Base-by-base conservation (phyloP, 768 basidiomycete species). In the Tulasnella sp. region DNA sequence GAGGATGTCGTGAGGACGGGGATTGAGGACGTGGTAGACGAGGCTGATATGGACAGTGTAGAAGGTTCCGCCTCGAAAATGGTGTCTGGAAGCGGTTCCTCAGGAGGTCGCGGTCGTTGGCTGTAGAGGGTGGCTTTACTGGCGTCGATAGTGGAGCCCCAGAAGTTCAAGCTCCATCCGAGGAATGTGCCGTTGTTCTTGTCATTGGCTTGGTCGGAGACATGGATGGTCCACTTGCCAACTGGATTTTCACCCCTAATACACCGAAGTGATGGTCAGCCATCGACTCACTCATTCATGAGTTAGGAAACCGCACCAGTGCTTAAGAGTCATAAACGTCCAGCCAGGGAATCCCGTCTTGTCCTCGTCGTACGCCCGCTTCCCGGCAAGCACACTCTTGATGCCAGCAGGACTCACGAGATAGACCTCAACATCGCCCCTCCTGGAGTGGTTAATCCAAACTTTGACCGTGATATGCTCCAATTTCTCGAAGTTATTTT, bases 271-370 rank as follows among this genome's bases (percentile, higher is more conserved):
- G n/a, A 14, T 19, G n/a, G 50, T 34, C 23, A 46, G 23, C n/a
- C 17, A n/a, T 12, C 5, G 17, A 17, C 12, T 45, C 27, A 7
- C 3, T 29, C 15, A 9, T 11, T 2, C 40, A 43, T 17, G 46
- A 36, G 57, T 9, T 21, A 62, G 34, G 58, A 36, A 43, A 14
- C 70, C 80, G 68, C 58, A 93, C 94, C 96, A 99, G 65, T 99
- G 96, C 69, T 99, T 99, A 56, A 98, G 79, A 31, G 81, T 80
- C 92, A 97, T 98, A 68, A 99, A 99, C n/a, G 77, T 83, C 96
- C 96, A 99, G 0, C 89, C 93, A n/a, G 80, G 79, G 67, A 77
- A 94, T 7, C 96, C 94, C 7, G 74, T 75, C 4, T 64, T 67
- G 15, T 77, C 82, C 35, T 67, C 67, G 66, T 99, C 96, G 11